phyloP scores from a whole-genome alignment of 352 stramenopile genomes.

The Pythium guiyangense region DNA sequence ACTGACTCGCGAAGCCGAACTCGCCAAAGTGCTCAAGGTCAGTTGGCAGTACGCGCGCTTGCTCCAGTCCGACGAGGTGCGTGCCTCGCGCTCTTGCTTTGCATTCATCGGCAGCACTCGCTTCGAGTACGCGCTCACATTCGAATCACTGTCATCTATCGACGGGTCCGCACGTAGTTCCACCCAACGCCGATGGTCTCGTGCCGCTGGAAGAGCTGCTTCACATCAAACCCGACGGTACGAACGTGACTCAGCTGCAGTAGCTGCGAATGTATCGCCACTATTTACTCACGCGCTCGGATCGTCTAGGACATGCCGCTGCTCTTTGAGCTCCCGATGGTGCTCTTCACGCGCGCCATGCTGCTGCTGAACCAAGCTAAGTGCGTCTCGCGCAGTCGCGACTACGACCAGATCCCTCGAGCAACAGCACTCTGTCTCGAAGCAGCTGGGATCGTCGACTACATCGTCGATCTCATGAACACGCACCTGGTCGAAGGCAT shows the following conservation, averaged over 20 bases:
- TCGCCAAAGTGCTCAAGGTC: conserved; percentile 9
- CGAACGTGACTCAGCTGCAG: neutral
- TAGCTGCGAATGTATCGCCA: too few relatives aligned
- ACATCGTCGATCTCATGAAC: conserved; percentile 17
- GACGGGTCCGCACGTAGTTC: conserved; percentile 2
- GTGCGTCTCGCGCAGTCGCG: conserved; percentile 6
- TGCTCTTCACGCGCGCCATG: conserved; percentile 20
- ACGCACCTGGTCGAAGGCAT: conserved; percentile 4
- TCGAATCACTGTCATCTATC: neutral
- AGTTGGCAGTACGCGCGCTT: conserved; percentile 9
- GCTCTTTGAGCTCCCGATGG: conserved; percentile 32
- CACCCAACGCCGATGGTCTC: neutral
- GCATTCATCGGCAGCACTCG: too few relatives aligned
- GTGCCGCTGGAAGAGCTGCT: conserved; percentile 15
- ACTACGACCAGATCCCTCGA: conserved; percentile 2
- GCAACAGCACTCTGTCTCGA: conserved; percentile 12
- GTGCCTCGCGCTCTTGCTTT: neutral
- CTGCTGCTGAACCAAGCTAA: conserved; percentile 23
- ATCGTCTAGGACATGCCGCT: conserved; percentile 18
- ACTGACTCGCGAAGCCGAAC: conserved; percentile 6
- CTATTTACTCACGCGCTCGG: neutral
- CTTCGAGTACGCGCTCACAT: too few relatives aligned
- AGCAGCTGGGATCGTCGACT: conserved; percentile 16
- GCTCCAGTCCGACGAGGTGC: conserved; percentile 4
- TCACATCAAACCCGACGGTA: conserved; percentile 13